A percentile compares a stretch with the other conserved stretches of the same genome.
phyloP scores from a whole-genome alignment of 192 early-diverging fungal genomes.

The Phycomyces nitens region DNA sequence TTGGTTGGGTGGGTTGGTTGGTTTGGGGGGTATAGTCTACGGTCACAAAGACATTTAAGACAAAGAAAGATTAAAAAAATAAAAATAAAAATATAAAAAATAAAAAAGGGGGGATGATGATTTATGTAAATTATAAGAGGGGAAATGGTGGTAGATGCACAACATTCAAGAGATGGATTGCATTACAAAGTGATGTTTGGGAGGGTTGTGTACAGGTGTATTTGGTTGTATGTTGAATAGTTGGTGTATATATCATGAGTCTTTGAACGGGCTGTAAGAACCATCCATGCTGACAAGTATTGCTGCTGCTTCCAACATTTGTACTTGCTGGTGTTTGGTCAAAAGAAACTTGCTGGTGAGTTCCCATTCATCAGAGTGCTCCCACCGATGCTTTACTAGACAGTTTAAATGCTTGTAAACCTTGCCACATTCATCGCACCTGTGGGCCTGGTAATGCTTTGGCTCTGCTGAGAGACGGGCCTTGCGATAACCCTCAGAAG shows the following conservation, averaged over 20 bases:
- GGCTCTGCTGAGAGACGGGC: conserved; percentile 14
- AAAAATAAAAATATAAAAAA: too few species aligned
- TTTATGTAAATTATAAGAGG: background rate
- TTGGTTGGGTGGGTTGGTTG: too few species aligned
- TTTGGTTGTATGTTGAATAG: too few species aligned
- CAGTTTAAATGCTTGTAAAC: conserved; percentile 63
- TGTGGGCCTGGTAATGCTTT: background rate
- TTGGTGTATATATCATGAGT: too few species aligned
- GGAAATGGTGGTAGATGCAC: conserved; percentile 7
- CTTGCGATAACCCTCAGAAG: conserved; percentile 19
- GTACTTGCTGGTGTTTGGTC: conserved; percentile 68
- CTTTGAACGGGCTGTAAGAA: background rate
- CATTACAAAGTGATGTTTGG: too few species aligned
- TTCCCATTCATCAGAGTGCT: conserved; percentile 65
- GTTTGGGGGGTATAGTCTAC: too few species aligned
- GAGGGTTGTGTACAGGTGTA: too few species aligned
- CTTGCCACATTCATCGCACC: conserved; percentile 62
- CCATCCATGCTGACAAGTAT: conserved; percentile 53
- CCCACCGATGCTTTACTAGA: conserved; percentile 65
- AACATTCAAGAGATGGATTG: background rate
- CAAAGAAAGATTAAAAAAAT: too few species aligned
- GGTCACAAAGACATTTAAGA: background rate
- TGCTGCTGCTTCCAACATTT: conserved; percentile 62
- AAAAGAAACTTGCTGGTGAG: conserved; percentile 54
- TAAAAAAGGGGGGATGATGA: background rate